These are phyloP conservation scores for Oenanthe sinensis DNA, from an alignment of 129 eudicot species.

Conservation along the genomic window DNA sequence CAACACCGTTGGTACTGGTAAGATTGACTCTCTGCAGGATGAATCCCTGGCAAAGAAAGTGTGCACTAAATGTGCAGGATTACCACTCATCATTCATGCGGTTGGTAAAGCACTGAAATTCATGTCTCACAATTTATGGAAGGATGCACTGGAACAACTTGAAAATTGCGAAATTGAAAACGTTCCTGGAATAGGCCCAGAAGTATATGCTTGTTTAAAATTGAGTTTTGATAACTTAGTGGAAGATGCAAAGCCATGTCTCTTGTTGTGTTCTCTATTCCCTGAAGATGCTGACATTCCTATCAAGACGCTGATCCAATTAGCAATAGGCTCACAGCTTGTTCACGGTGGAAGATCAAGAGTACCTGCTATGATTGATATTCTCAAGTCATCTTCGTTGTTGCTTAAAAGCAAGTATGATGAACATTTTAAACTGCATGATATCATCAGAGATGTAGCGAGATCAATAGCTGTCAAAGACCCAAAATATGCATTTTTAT, in stretches of 20 bases:
- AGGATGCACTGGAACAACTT: neutral
- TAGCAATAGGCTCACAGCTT: neutral
- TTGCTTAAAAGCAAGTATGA: neutral
- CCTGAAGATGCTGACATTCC: neutral
- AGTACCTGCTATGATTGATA: neutral
- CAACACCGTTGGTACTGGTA: neutral
- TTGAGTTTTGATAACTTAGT: too few relatives aligned
- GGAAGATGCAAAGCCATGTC: neutral
- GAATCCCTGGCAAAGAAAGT: neutral
- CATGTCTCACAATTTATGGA: neutral
- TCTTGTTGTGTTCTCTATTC: neutral
- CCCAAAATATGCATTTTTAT: neutral
- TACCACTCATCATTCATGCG: neutral
- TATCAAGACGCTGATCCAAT: neutral
- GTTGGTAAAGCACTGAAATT: neutral
- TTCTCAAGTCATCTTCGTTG: neutral
- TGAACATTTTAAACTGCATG: neutral
- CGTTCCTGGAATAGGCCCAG: too few relatives aligned
- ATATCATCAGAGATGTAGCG: slow-evolving; percentile 1
- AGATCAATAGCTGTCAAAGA: neutral
- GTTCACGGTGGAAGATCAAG: neutral
- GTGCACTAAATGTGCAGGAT: neutral
- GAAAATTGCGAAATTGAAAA: neutral
- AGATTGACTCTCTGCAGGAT: neutral
- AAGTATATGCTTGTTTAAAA: too few relatives aligned